Percentiles rank a stretch among this genome's conserved stretches.
Conservation (phyloP, 2,329 filamentous ascomycete species). For the Stachybotrys chartarum region DNA sequence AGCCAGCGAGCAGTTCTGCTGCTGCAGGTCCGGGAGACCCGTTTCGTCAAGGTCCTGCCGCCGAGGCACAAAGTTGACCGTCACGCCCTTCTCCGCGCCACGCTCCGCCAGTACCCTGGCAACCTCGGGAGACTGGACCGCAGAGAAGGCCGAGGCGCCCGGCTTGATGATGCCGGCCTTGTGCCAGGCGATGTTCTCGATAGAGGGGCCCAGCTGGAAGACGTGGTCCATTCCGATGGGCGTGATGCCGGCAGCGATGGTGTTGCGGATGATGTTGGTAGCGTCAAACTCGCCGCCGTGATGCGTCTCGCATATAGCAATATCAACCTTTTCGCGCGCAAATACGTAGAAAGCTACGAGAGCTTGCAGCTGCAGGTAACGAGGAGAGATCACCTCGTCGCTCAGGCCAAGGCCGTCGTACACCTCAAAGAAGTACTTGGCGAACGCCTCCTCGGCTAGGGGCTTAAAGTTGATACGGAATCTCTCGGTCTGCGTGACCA, state of each 20-base stretch:
- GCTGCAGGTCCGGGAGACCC: slow-evolving; percentile 18
- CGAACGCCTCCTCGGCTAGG: slow-evolving; percentile 28
- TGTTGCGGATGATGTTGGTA: slow-evolving; percentile 38
- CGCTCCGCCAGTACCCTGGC: slow-evolving; percentile 23
- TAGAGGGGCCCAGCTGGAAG: slow-evolving; percentile 30
- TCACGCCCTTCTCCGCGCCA: slow-evolving; percentile 24
- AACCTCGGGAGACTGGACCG: slow-evolving; percentile 20
- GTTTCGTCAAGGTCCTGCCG: slow-evolving; percentile 6
- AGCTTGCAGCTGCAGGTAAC: slow-evolving; percentile 2
- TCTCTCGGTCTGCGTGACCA: slow-evolving; percentile 33
- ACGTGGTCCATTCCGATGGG: slow-evolving; percentile 41
- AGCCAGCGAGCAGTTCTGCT: slow-evolving; percentile 23
- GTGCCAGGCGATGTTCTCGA: slow-evolving; percentile 43
- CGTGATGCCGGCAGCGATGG: slow-evolving; percentile 36
- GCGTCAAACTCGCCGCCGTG: slow-evolving; percentile 39
- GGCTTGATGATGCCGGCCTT: slow-evolving; percentile 43
- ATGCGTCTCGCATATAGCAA: slow-evolving; percentile 36
- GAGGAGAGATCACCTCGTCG: slow-evolving; percentile 1
- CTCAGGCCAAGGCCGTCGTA: slow-evolving; percentile 24
- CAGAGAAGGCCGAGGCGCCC: slow-evolving; percentile 28
- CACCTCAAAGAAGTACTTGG: slow-evolving; percentile 37
- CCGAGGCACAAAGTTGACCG: slow-evolving; percentile 16
- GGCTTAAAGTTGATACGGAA: slow-evolving; percentile 32
- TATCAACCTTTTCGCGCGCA: slow-evolving; percentile 16
- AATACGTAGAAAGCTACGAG: slow-evolving; percentile 3